phyloP scores from a whole-genome alignment of 352 stramenopile species.

The Phytophthora aleatoria region DNA sequence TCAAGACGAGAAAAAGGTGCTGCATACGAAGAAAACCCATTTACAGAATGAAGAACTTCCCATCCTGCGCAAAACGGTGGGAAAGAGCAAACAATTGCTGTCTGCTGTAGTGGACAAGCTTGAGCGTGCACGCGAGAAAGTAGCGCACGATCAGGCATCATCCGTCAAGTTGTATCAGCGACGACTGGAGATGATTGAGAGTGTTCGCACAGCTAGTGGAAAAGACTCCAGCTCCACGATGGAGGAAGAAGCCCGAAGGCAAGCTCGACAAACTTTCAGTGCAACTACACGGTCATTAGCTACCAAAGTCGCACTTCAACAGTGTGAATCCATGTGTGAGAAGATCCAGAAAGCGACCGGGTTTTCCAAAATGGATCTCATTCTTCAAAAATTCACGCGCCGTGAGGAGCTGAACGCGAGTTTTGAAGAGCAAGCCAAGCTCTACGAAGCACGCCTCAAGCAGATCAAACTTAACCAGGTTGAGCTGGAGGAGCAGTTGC shows the following conservation, averaged over 20 bases:
- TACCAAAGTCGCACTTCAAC: conserved; percentile 76
- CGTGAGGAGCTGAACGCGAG: conserved; percentile 79
- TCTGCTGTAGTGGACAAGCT: conserved; percentile 71
- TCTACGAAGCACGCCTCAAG: conserved; percentile 80
- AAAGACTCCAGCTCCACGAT: conserved; percentile 27
- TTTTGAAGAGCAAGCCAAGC: conserved; percentile 82
- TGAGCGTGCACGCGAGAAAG: conserved; percentile 60
- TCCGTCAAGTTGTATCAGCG: conserved; percentile 74
- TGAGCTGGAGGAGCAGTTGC: conserved; percentile 75
- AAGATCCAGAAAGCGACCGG: conserved; percentile 86
- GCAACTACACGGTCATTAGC: conserved; percentile 59
- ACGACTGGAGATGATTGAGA: conserved; percentile 77
- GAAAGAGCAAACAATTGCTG: conserved; percentile 70
- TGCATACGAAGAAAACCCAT: conserved; percentile 65
- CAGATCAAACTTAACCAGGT: conserved; percentile 78
- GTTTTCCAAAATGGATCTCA: conserved; percentile 76
- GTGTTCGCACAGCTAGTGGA: conserved; percentile 39
- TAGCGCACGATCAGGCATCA: conserved; percentile 68
- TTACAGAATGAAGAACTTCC: conserved; percentile 65
- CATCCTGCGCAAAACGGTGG: conserved; percentile 48
- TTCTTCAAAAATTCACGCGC: conserved; percentile 80
- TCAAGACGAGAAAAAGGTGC: conserved; percentile 66
- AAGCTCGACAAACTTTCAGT: conserved; percentile 37
- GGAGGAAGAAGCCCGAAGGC: conserved; percentile 27
- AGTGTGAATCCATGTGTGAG: conserved; percentile 83